These are phyloP conservation scores for Ramaria sp. DNA, from an alignment of 768 basidiomycete species.

Conservation along the genomic window DNA sequence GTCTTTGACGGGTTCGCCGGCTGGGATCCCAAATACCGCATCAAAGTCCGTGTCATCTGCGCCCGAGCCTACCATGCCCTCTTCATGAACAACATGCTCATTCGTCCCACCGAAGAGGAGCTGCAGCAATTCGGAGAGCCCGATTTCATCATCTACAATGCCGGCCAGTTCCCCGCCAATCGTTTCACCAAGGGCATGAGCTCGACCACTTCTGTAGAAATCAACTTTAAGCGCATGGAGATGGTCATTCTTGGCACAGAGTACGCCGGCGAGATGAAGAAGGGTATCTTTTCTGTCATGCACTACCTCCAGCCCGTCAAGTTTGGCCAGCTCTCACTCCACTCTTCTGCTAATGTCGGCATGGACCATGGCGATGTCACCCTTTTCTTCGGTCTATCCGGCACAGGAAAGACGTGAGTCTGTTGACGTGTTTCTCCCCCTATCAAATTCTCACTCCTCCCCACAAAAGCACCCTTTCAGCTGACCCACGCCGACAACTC, in stretches of 20 bases:
- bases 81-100: conserved; percentile 99
- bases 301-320: conserved; percentile 99
- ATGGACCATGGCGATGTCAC: conserved; percentile 85
- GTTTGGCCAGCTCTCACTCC: conserved; percentile 93
- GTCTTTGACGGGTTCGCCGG: conserved; percentile 96
- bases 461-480: conserved; percentile 63
- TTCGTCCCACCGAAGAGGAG: conserved; percentile 93
- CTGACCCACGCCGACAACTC: conserved; percentile 85
- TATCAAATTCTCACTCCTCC: background rate
- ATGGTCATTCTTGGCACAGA: conserved; percentile 99
- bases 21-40: conserved; percentile 98
- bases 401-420: conserved; percentile 83
- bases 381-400: conserved; percentile 96
- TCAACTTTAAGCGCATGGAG: conserved; percentile 99
- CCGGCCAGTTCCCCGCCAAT: conserved; percentile 99
- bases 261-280: conserved; percentile 99
- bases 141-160: conserved; percentile 99
- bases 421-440: background rate
- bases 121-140: conserved; percentile 92
- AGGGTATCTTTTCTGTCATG: conserved; percentile 99
- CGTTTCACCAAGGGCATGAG: conserved; percentile 99
- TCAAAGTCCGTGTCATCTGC: conserved; percentile 99
- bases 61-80: conserved; percentile 97
- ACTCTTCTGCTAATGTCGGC: conserved; percentile 96
- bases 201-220: conserved; percentile 95